Evolutionary conservation across 2,329 filamentous ascomycete genomes (phyloP).

Genomic region (Sphaceloma murrayae): DNA sequence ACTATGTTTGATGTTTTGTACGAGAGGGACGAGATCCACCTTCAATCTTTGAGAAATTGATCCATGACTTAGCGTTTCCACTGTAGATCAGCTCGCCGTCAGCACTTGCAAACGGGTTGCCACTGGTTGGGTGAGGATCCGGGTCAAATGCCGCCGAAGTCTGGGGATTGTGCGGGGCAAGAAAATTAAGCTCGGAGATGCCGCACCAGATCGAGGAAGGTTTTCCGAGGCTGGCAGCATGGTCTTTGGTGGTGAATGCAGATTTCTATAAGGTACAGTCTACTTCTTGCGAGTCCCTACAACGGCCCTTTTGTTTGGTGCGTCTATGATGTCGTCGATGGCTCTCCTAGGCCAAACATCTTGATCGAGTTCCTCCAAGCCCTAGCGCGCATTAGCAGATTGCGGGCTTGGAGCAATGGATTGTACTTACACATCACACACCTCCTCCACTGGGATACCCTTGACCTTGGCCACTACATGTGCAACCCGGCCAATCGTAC

Average conservation of each 20-base stretch:
- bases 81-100: not conserved
- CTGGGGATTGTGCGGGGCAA: not conserved
- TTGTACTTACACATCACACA: conserved; percentile 71
- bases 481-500: conserved; percentile 77
- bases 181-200: not conserved
- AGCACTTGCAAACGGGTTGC: not conserved
- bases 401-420: too few relatives aligned
- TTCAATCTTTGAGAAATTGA: too few relatives aligned
- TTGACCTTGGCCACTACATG: conserved; percentile 82
- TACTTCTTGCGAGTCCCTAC: too few relatives aligned
- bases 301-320: too few relatives aligned
- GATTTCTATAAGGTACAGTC: too few relatives aligned
- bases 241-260: too few relatives aligned
- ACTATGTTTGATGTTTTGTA: not conserved
- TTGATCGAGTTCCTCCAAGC: conserved; percentile 72
- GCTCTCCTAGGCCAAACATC: conserved; percentile 64
- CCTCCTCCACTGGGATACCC: conserved; percentile 65
- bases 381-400: conserved; percentile 26
- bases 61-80: too few relatives aligned
- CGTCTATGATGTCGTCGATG: too few relatives aligned
- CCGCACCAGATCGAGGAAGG: not conserved
- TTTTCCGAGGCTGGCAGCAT: conserved; percentile 3
- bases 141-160: conserved; percentile 6
- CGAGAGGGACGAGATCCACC: too few relatives aligned
- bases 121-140: not conserved